Conservation (phyloP, 139 green algal species). For the Axilococcus clingmanii region DNA sequence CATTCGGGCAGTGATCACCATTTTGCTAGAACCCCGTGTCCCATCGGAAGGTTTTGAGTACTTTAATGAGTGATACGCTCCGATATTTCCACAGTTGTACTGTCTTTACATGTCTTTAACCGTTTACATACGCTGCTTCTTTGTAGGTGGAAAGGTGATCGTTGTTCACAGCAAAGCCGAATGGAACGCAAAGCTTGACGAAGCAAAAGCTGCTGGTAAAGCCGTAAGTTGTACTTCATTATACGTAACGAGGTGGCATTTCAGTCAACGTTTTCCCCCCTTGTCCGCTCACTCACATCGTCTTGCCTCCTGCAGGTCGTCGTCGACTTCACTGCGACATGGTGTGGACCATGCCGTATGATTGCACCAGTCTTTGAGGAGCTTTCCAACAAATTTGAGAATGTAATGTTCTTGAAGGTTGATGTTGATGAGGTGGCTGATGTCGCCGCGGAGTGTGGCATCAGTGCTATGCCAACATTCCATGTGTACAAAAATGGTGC, state of each 20-base stretch:
- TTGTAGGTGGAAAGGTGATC: slow-evolving; percentile 13
- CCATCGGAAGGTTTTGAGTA: too few relatives aligned
- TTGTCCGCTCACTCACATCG: background rate
- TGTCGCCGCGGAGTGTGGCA: slow-evolving; percentile 45
- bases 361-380: slow-evolving; percentile 62
- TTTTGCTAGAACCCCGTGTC: too few relatives aligned
- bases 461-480: slow-evolving; percentile 82
- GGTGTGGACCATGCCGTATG: slow-evolving; percentile 76
- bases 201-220: slow-evolving; percentile 1
- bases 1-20: too few relatives aligned
- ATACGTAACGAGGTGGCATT: background rate
- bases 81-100: too few relatives aligned
- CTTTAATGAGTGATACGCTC: too few relatives aligned
- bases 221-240: slow-evolving; percentile 1
- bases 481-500: slow-evolving; percentile 50
- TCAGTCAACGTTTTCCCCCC: background rate
- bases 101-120: too few relatives aligned
- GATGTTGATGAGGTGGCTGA: slow-evolving; percentile 60
- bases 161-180: slow-evolving; percentile 8
- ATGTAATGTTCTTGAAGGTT: slow-evolving; percentile 65
- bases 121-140: too few relatives aligned
- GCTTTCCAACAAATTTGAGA: slow-evolving; percentile 28
- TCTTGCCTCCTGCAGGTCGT: slow-evolving; percentile 22
- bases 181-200: background rate
- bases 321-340: slow-evolving; percentile 69